A percentile compares a stretch with the other conserved stretches of the same genome.
phyloP scores from a whole-genome alignment of 2,329 filamentous ascomycete species.

The Gnomoniopsis smithogilvyi region DNA sequence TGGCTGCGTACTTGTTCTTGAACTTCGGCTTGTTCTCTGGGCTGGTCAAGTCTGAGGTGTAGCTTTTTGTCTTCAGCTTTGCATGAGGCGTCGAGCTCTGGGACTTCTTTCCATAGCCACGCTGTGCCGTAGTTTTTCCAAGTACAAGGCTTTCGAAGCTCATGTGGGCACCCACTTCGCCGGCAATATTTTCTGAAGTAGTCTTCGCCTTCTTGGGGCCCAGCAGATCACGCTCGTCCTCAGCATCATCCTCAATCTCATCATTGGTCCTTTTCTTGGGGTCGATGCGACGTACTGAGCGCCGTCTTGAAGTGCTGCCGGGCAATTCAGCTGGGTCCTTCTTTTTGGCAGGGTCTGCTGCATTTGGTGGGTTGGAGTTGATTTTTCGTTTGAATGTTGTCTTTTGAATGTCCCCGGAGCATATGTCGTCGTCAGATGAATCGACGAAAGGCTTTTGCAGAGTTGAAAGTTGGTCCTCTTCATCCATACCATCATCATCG shows the following conservation, averaged over 20 bases:
- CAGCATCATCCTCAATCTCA: neutral
- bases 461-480: conserved; percentile 20
- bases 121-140: neutral
- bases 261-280: conserved; percentile 4
- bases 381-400: conserved; percentile 29
- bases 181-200: neutral
- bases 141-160: conserved; percentile 3
- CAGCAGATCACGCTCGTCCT: neutral
- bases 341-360: neutral
- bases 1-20: neutral
- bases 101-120: conserved; percentile 7
- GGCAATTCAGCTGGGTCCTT: neutral
- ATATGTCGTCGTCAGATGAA: conserved; percentile 24
- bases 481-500: conserved; percentile 22
- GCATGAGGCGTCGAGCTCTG: neutral
- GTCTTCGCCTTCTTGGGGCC: neutral
- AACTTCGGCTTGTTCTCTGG: conserved; percentile 16
- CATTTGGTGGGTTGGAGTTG: neutral
- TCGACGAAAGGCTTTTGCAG: conserved; percentile 4
- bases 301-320: neutral
- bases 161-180: conserved; percentile 9
- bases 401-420: conserved; percentile 26
- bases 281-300: neutral
- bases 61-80: neutral
- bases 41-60: conserved; percentile 5